A percentile compares a stretch with the other conserved stretches of the same genome.
phyloP scores from a whole-genome alignment of 2,329 filamentous ascomycete genomes.

The Pestalotiopsis sp. region DNA sequence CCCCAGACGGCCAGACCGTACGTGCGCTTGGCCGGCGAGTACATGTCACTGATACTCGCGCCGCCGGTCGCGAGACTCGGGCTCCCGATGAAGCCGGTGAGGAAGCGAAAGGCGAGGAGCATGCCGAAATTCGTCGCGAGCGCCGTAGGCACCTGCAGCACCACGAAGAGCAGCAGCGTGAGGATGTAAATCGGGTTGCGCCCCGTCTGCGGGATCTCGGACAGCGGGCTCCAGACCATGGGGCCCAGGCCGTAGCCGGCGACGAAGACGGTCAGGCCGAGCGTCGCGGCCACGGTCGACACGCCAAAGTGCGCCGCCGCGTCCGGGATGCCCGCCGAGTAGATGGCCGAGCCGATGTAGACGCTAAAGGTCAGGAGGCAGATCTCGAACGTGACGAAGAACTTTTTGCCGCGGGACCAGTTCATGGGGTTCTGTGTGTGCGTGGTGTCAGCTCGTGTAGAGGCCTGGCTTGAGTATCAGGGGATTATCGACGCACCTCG shows the following conservation, averaged over 20 bases:
- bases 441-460: not conserved
- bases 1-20: constrained; percentile 50
- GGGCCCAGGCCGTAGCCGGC: constrained; percentile 42
- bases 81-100: constrained; percentile 50
- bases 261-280: constrained; percentile 28
- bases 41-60: constrained; percentile 31
- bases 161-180: constrained; percentile 60
- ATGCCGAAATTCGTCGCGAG: constrained; percentile 56
- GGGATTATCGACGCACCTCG: not conserved
- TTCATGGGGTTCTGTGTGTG: constrained; percentile 45
- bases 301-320: constrained; percentile 24
- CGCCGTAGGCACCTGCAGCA: constrained; percentile 56
- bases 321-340: constrained; percentile 21
- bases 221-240: constrained; percentile 58
- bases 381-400: constrained; percentile 31
- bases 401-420: constrained; percentile 43
- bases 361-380: constrained; percentile 29
- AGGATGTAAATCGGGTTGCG: constrained; percentile 61
- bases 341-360: constrained; percentile 30
- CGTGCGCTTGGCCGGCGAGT: constrained; percentile 39
- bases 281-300: constrained; percentile 23
- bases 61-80: constrained; percentile 32
- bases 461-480: no score
- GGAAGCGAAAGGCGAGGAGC: constrained; percentile 54
- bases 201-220: constrained; percentile 61